Conservation (phyloP, 371 early-diverging fungal genomes). For the Syncephalastrum racemosum region DNA sequence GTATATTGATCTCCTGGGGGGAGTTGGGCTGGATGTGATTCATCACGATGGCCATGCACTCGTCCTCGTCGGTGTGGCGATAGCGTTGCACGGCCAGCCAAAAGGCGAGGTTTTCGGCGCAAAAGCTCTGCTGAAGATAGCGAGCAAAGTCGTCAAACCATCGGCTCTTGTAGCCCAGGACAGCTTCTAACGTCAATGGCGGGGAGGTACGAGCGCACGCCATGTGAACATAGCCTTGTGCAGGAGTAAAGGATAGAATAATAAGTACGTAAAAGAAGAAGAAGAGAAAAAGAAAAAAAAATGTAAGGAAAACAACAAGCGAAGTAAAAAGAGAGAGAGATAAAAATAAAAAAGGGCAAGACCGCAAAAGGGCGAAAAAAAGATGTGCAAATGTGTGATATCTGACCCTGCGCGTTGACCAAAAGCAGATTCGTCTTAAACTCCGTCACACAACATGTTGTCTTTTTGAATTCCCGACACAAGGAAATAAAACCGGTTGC, state of each 20-base stretch:
- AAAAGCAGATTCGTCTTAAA: no score
- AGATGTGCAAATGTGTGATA: constrained; percentile 2
- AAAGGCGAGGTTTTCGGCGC: constrained; percentile 44
- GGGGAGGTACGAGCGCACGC: background rate
- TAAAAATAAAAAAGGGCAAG: constrained; percentile 6
- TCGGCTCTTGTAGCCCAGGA: constrained; percentile 24
- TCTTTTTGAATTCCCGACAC: no score
- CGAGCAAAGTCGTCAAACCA: constrained; percentile 27
- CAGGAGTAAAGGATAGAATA: constrained; percentile 15
- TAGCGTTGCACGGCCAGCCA: constrained; percentile 46
- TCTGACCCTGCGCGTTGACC: no score
- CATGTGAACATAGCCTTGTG: no score
- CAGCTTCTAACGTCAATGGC: constrained; percentile 22
- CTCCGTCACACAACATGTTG: no score
- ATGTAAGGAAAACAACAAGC: constrained; percentile 15
- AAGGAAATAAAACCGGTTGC: no score
- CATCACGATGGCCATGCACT: constrained; percentile 26
- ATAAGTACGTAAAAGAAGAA: constrained; percentile 6
- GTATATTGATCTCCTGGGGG: constrained; percentile 52
- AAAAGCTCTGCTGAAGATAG: constrained; percentile 39
- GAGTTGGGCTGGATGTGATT: constrained; percentile 42
- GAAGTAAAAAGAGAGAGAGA: constrained; percentile 4
- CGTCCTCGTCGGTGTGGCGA: constrained; percentile 4
- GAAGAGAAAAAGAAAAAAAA: constrained; percentile 9
- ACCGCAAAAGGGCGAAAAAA: constrained; percentile 4